Percentiles rank a stretch among this genome's conserved stretches.
phyloP scores from a whole-genome alignment of 306 rosid genomes.

The Prunus dulcis region DNA sequence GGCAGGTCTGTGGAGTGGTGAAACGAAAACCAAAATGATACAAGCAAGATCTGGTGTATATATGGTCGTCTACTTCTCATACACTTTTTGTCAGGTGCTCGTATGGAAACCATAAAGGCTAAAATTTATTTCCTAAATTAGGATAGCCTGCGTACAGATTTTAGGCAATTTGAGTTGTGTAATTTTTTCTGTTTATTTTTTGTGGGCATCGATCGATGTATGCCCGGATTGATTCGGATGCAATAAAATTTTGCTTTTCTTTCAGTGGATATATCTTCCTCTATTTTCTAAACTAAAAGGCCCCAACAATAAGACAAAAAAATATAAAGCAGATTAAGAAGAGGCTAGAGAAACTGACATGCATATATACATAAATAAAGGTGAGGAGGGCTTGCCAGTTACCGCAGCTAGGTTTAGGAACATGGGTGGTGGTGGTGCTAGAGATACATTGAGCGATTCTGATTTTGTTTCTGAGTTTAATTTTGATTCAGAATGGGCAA shows the following conservation, averaged over 20 bases:
- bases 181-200: not conserved
- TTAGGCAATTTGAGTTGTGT: not conserved
- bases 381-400: too few relatives aligned
- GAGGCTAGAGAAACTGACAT: too few relatives aligned
- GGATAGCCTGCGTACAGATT: conserved; percentile 32
- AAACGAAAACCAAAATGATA: not conserved
- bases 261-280: too few relatives aligned
- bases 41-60: conserved; percentile 13
- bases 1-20: conserved; percentile 5
- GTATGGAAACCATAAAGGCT: conserved; percentile 7
- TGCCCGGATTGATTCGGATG: not conserved
- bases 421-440: too few relatives aligned
- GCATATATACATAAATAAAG: too few relatives aligned
- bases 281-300: too few relatives aligned
- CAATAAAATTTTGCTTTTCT: not conserved
- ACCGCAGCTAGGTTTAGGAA: too few relatives aligned
- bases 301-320: too few relatives aligned
- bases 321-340: too few relatives aligned
- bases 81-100: conserved; percentile 24
- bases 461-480: too few relatives aligned
- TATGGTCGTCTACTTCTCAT: conserved; percentile 21
- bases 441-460: too few relatives aligned
- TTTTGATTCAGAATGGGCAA: too few relatives aligned
- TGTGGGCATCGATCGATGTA: not conserved
- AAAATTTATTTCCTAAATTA: conserved; percentile 33